phyloP scores from a whole-genome alignment of 345 rosid species.

The Jatropha curcas region DNA sequence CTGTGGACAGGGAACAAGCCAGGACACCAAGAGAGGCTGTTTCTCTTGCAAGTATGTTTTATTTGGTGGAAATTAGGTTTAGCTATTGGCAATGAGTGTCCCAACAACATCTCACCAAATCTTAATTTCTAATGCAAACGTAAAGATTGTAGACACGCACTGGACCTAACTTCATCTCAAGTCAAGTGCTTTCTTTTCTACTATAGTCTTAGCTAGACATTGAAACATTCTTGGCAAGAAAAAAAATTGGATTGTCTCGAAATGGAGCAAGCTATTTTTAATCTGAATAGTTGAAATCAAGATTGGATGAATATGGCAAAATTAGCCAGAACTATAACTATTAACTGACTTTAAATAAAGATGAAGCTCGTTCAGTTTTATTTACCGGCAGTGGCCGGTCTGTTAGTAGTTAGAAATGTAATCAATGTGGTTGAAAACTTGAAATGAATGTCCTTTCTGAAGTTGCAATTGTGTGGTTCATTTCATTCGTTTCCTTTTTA shows the following conservation, averaged over 20 bases:
- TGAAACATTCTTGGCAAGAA: too few species aligned
- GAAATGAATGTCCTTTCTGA: not conserved
- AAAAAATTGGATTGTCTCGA: too few species aligned
- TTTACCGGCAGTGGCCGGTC: not conserved
- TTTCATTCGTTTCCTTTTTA: not conserved
- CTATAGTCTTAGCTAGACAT: too few species aligned
- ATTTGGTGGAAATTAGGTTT: constrained; percentile 22
- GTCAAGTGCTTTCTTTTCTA: not conserved
- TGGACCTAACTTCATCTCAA: constrained; percentile 22
- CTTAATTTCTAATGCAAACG: not conserved
- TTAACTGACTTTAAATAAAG: too few species aligned
- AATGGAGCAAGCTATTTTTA: too few species aligned
- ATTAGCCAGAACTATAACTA: too few species aligned
- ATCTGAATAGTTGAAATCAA: too few species aligned
- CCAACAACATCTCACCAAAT: constrained; percentile 22
- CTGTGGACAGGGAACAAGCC: constrained; percentile 3
- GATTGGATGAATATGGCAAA: too few species aligned
- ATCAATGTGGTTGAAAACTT: not conserved
- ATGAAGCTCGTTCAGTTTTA: not conserved
- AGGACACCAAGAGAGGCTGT: too few species aligned
- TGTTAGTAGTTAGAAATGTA: not conserved
- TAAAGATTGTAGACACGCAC: not conserved
- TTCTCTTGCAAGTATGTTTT: constrained; percentile 6
- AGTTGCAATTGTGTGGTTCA: constrained; percentile 5
- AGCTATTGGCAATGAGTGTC: constrained; percentile 15